Evolutionary conservation across 352 stramenopile species (phyloP), one percentile per base, ranked within the genome.

Genomic region (Phytophthora uliginosa): DNA sequence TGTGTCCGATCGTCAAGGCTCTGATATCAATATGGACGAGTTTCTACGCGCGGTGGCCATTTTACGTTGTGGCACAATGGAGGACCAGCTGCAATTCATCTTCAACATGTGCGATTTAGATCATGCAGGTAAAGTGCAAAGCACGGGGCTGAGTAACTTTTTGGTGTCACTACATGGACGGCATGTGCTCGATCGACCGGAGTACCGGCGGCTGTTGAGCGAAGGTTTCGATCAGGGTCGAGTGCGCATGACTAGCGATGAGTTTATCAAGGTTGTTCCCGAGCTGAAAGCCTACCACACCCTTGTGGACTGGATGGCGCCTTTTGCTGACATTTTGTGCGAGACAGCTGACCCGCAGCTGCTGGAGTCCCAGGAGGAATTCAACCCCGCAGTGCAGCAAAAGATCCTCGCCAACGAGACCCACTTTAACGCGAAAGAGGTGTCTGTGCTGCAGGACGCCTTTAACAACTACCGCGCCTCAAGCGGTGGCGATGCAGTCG

Each of bases 31-130:
- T 48, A 95, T 97, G 89, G 90, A 97, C 61, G 90, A 97, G 64
- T 96, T 97, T 53, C 56, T 97, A 18, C 89, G 88, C 15, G 85
- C 89, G 1, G 80, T 96, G 18, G 90, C 89, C 9, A 93, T 97
- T 55, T 70, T 96, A 56, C 76, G 82, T 20, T 89, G 87, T 36
- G 90, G 90, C 3, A 89, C 83, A 1, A 77, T 93, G 47, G 86
- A 92, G 1, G 90, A 97, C 71, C 83, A 92, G 47, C 79, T 96
- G 40, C 76, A 82, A 10, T 95, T 96, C 31, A 86, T 91, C 42
- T 97, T 94, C 74, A 86, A 94, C 66, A 97, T 97, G 90, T 97
- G 90, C 69, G 90, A 97, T 74, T 73, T 95, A 20, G 90, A 97
- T 55, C 90, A 97, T 62, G 79, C 89, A 22, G 87, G 86, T 17